These are phyloP conservation scores for Dipteronia dyeriana DNA, from an alignment of 345 rosid species.

Conservation along the genomic window DNA sequence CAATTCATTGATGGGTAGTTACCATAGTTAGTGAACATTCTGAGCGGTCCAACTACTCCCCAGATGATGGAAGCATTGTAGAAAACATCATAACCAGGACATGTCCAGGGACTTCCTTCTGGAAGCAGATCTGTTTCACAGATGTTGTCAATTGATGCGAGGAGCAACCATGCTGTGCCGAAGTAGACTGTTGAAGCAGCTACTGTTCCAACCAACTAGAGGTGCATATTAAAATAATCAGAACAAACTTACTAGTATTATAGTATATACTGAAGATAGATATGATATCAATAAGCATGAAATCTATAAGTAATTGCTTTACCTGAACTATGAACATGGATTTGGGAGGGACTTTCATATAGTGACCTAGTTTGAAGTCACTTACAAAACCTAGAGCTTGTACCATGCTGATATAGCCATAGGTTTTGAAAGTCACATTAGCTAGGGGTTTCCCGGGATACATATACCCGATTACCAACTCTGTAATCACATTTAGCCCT, in stretches of 20 bases:
- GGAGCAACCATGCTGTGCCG: conserved; percentile 50
- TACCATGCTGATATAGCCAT: conserved; percentile 43
- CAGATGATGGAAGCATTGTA: conserved; percentile 63
- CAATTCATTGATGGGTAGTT: conserved; percentile 47
- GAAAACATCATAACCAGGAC: conserved; percentile 46
- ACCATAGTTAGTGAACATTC: conserved; percentile 50
- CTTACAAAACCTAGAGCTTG: conserved; percentile 39
- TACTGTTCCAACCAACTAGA: conserved; percentile 43
- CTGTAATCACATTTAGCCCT: conserved; percentile 47
- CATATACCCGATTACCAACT: conserved; percentile 55
- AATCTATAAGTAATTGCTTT: background rate
- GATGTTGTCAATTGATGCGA: conserved; percentile 37
- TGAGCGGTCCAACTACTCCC: conserved; percentile 52
- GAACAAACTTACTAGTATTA: background rate
- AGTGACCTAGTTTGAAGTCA: conserved; percentile 61
- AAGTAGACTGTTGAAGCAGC: conserved; percentile 46
- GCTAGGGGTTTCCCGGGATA: conserved; percentile 56
- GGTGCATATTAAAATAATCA: background rate
- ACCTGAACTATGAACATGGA: too few relatives aligned
- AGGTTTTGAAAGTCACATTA: conserved; percentile 46
- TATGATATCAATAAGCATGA: too few relatives aligned
- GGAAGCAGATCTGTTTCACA: conserved; percentile 36
- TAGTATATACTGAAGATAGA: background rate
- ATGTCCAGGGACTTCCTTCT: conserved; percentile 53
- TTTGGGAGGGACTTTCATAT: conserved; percentile 60